Conservation (phyloP, 192 early-diverging fungal genomes). For the Funneliformis mosseae region DNA sequence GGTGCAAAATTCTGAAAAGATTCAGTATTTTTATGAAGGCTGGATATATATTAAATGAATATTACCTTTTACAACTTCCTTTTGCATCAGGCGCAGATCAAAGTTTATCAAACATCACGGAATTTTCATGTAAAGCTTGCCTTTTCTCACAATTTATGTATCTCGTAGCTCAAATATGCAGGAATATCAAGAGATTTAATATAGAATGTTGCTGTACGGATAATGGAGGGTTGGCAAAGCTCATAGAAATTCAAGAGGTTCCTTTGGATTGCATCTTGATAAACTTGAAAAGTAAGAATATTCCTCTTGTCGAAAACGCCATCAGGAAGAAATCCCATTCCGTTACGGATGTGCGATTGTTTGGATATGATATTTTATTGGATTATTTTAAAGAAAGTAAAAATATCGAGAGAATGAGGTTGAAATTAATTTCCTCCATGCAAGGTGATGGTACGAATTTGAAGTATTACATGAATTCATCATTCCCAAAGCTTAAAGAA, state of each 20-base stretch:
- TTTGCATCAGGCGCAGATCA: neutral
- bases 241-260: neutral
- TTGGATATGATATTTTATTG: neutral
- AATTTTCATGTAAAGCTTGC: neutral
- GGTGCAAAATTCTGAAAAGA: neutral
- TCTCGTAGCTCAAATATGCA: neutral
- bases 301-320: neutral
- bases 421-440: neutral
- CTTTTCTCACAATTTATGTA: neutral
- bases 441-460: neutral
- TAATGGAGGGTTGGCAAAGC: neutral
- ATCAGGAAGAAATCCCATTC: neutral
- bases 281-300: neutral
- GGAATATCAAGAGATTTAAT: neutral
- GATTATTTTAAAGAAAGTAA: neutral
- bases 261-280: neutral
- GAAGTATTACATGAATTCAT: neutral
- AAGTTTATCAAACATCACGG: neutral
- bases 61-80: neutral
- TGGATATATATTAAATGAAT: neutral
- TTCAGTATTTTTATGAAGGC: neutral
- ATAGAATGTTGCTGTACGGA: neutral
- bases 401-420: neutral
- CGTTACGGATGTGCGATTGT: neutral
- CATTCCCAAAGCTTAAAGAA: neutral